Evolutionary conservation across 176 grass and related monocot genomes (phyloP), one percentile per base, ranked within the genome.

Genomic region (Musa acuminata): DNA sequence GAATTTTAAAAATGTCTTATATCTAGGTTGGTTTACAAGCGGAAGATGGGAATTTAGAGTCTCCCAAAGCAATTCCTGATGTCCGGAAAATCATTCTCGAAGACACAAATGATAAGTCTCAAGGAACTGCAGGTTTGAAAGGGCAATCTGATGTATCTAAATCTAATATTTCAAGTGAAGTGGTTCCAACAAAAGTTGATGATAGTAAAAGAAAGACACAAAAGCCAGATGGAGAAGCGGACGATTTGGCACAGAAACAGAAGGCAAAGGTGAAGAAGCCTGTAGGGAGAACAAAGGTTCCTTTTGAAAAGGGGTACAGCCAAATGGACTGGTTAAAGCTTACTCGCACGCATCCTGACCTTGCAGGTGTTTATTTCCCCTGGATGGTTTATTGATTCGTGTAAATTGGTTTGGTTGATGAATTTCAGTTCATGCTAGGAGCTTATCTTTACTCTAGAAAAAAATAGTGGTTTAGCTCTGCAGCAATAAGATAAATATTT

Each of bases 271-370:
- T 51, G 21, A 98, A 98, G 80, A 98, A 93, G 82, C 53, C 84
- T 49, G 25, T 43, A 9, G 58, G 1, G 1, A 82, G 90, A 53
- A 75, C 85, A 23, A 98, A 98, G 59, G 94, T 98, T 91, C 90
- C 90, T 75, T 91, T 91, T 49, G 87, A 98, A 77, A 98, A 98
- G 51, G 95, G 90, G 14, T 85, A 82, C 79, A 98, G 90, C 70
- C 95, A 85, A 87, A 91, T 98, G 90, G 88, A 93, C 74, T 91
- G 94, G 94, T 59, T 98, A 51, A 98, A 98, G 74, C 80, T 91
- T 69, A 98, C 88, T 75, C 84, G 55, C 62, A 91, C 86, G 1
- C 71, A 91, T 81, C 90, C 94, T 80, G 94, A 98, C 84, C 87
- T 98, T 58, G 84, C 94, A 85, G 94, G 88, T 98, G 78, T 62